Percentiles rank a stretch among this genome's conserved stretches.
phyloP scores from a whole-genome alignment of 2,329 filamentous ascomycete species.

The Aspergillus sp. region DNA sequence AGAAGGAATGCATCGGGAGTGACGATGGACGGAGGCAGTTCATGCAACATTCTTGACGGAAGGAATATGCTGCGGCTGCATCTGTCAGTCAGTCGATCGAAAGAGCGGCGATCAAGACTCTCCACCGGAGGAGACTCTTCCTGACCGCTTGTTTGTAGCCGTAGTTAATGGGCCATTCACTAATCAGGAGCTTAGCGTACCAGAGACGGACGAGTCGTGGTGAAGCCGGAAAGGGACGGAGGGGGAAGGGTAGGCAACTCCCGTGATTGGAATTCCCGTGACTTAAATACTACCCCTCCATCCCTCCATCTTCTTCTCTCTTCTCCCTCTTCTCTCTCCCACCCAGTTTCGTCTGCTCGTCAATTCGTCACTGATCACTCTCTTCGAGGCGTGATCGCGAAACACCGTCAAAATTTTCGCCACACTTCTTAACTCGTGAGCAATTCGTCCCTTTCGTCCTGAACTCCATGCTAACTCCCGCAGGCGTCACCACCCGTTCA shows the following conservation, averaged over 20 bases:
- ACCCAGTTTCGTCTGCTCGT: conserved; percentile 19
- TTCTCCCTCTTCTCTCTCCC: conserved; percentile 2
- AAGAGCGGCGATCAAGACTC: too few relatives aligned
- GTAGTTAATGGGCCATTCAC: too few relatives aligned
- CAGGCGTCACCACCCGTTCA: conserved; percentile 93
- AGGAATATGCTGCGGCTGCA: too few relatives aligned
- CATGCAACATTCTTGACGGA: too few relatives aligned
- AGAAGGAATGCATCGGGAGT: too few relatives aligned
- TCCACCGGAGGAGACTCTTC: neutral
- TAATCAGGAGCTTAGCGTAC: too few relatives aligned
- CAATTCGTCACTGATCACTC: conserved; percentile 44
- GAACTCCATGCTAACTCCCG: conserved; percentile 5
- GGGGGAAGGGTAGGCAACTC: too few relatives aligned
- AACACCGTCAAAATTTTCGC: conserved; percentile 91
- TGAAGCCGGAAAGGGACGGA: conserved; percentile 1
- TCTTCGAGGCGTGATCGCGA: conserved; percentile 58
- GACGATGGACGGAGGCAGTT: too few relatives aligned
- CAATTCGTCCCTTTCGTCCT: neutral
- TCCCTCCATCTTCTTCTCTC: conserved; percentile 3
- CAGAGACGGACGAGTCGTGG: neutral
- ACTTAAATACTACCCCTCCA: conserved; percentile 8
- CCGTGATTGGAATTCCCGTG: too few relatives aligned
- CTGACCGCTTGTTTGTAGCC: conserved; percentile 5
- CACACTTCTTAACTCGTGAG: conserved; percentile 96
- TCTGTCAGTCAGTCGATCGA: too few relatives aligned